Evolutionary conservation across 495 filamentous ascomycete species (phyloP).

Genomic region (Margaritispora aquatica): DNA sequence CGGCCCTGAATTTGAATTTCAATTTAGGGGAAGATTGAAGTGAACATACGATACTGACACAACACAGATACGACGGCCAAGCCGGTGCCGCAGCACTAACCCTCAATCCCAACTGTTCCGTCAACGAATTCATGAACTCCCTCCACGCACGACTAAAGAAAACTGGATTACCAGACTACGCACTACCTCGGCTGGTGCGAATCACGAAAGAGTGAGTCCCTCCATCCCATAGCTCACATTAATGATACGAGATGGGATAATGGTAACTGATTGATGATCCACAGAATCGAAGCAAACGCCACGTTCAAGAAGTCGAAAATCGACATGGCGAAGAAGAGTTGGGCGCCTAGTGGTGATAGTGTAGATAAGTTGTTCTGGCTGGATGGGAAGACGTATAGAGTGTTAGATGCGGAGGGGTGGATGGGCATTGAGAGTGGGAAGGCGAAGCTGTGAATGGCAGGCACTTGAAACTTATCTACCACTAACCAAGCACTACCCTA

Average conservation of each 20-base stretch:
- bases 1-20: too few species aligned
- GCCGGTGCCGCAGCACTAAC: conserved; percentile 46
- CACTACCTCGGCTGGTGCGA: conserved; percentile 42
- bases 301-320: conserved; percentile 50
- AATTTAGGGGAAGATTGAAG: too few species aligned
- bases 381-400: conserved; percentile 36
- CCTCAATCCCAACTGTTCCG: conserved; percentile 29
- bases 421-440: conserved; percentile 36
- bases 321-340: conserved; percentile 39
- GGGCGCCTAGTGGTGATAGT: conserved; percentile 12
- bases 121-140: conserved; percentile 30
- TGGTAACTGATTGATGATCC: too few species aligned
- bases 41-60: not conserved
- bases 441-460: conserved; percentile 41
- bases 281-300: conserved; percentile 41
- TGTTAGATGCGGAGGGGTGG: conserved; percentile 35
- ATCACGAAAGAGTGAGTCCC: conserved; percentile 43
- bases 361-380: conserved; percentile 44
- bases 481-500: too few species aligned
- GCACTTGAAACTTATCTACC: too few species aligned
- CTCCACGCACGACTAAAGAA: conserved; percentile 37
- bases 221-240: too few species aligned
- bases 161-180: conserved; percentile 44
- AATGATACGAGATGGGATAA: too few species aligned
- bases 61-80: conserved; percentile 40